These are phyloP conservation scores for Puccinia novopanici DNA, from an alignment of 1,284 basidiomycete species.

Conservation along the genomic window DNA sequence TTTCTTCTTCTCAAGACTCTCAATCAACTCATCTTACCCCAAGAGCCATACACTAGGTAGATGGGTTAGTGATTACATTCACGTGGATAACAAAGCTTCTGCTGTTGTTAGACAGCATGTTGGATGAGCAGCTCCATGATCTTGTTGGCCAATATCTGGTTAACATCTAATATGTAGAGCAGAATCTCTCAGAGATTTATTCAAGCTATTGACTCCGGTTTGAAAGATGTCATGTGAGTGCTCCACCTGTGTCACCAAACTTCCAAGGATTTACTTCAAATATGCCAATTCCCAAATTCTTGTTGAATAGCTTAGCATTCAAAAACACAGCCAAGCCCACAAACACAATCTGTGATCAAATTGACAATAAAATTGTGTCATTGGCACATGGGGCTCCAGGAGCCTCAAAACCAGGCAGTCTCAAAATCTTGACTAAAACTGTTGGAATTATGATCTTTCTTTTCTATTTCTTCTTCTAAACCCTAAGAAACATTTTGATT, in stretches of 20 bases:
- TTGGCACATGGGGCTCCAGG: constrained; percentile 37
- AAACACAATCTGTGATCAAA: constrained; percentile 76
- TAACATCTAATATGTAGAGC: constrained; percentile 85
- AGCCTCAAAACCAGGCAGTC: constrained; percentile 33
- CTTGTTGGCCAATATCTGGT: constrained; percentile 90
- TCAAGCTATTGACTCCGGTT: constrained; percentile 73
- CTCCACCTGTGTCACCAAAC: constrained; percentile 61
- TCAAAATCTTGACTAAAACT: constrained; percentile 63
- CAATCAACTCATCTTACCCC: constrained; percentile 19
- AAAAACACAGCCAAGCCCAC: constrained; percentile 77
- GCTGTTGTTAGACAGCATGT: constrained; percentile 64
- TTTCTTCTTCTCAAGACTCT: constrained; percentile 65
- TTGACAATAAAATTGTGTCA: constrained; percentile 76
- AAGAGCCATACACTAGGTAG: constrained; percentile 32
- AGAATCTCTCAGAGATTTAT: constrained; percentile 81
- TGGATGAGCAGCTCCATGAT: constrained; percentile 93
- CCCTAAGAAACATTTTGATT: too few species aligned
- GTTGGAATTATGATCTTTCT: too few species aligned
- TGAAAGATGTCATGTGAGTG: constrained; percentile 80
- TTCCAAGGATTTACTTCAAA: neutral
- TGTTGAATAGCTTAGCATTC: constrained; percentile 34
- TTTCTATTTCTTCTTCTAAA: too few species aligned
- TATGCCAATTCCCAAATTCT: neutral
- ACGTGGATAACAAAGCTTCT: constrained; percentile 7
- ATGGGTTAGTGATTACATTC: constrained; percentile 1